These are phyloP conservation scores for Hypsizygus marmoreus DNA, from an alignment of 768 basidiomycete genomes.

Conservation along the genomic window DNA sequence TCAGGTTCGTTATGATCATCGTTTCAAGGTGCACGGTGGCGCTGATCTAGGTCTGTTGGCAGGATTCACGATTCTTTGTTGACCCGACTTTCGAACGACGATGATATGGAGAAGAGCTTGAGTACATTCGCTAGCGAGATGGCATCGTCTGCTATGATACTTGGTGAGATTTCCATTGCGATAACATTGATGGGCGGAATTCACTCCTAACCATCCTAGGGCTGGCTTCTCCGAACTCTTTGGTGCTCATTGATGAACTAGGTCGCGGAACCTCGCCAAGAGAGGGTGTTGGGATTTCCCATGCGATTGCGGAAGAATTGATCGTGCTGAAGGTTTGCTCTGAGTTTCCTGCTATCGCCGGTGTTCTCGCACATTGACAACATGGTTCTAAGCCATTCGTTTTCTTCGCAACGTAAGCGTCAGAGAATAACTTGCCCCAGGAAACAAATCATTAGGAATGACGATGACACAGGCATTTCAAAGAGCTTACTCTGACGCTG, in stretches of 20 bases:
- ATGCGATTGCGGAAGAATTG: conserved; percentile 80
- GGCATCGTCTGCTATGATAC: conserved; percentile 88
- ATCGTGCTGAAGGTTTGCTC: conserved; percentile 68
- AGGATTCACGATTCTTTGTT: conserved; percentile 85
- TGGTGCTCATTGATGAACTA: conserved; percentile 92
- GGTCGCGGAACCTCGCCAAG: conserved; percentile 88
- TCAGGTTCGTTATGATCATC: conserved; percentile 47
- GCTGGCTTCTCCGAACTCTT: conserved; percentile 63
- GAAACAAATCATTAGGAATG: no score
- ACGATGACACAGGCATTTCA: conserved; percentile 88
- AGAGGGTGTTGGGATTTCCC: conserved; percentile 81
- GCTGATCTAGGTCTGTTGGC: not conserved
- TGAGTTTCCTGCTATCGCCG: not conserved
- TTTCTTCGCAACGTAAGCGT: conserved; percentile 84
- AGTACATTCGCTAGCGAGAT: conserved; percentile 98
- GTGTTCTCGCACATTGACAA: not conserved
- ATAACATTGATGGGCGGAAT: not conserved
- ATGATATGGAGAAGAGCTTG: conserved; percentile 84
- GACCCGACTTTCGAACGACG: conserved; percentile 90
- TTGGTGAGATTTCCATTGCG: conserved; percentile 46
- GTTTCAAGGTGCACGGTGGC: not conserved
- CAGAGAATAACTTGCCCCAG: not conserved
- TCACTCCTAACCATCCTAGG: conserved; percentile 39
- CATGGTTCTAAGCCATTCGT: conserved; percentile 62
- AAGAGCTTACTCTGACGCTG: conserved; percentile 76